Percentiles rank a stretch among this genome's conserved stretches.
phyloP scores from a whole-genome alignment of 2,329 filamentous ascomycete species.

The Penicillium psychrosexuale region DNA sequence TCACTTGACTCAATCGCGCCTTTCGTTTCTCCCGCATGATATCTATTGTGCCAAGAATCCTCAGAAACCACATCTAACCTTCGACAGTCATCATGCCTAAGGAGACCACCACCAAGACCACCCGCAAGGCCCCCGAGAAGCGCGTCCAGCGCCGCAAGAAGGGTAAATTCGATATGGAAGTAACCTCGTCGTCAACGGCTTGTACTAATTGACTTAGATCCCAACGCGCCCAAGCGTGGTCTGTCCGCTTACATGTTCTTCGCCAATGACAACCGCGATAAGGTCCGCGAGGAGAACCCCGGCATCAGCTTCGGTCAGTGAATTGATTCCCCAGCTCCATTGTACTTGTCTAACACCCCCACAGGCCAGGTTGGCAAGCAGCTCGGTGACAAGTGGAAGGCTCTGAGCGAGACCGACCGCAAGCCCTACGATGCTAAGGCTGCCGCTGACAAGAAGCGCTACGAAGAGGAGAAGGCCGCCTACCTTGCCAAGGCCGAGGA shows the following conservation, averaged over 20 bases:
- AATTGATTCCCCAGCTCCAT: background rate
- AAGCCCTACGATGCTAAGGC: slow-evolving; percentile 95
- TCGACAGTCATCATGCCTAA: slow-evolving; percentile 60
- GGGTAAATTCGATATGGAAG: slow-evolving; percentile 48
- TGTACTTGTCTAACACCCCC: slow-evolving; percentile 16
- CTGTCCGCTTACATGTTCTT: slow-evolving; percentile 99
- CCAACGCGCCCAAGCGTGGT: slow-evolving; percentile 98
- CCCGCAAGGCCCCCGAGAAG: slow-evolving; percentile 59
- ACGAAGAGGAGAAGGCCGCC: slow-evolving; percentile 94
- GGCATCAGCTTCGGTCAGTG: slow-evolving; percentile 84
- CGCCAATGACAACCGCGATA: slow-evolving; percentile 98
- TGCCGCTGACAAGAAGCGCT: slow-evolving; percentile 95
- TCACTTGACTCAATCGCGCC: background rate
- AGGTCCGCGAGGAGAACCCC: slow-evolving; percentile 96
- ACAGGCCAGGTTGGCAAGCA: slow-evolving; percentile 93
- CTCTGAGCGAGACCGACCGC: slow-evolving; percentile 86
- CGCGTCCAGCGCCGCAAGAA: slow-evolving; percentile 68
- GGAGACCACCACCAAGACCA: slow-evolving; percentile 60
- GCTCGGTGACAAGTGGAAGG: slow-evolving; percentile 99
- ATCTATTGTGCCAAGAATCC: background rate
- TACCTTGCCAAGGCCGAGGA: slow-evolving; percentile 67
- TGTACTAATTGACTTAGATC: slow-evolving; percentile 58
- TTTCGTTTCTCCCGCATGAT: background rate
- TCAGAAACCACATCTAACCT: background rate
- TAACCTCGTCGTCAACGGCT: background rate